Conservation (phyloP, 2,329 filamentous ascomycete species). For the Aplosporella prunicola region DNA sequence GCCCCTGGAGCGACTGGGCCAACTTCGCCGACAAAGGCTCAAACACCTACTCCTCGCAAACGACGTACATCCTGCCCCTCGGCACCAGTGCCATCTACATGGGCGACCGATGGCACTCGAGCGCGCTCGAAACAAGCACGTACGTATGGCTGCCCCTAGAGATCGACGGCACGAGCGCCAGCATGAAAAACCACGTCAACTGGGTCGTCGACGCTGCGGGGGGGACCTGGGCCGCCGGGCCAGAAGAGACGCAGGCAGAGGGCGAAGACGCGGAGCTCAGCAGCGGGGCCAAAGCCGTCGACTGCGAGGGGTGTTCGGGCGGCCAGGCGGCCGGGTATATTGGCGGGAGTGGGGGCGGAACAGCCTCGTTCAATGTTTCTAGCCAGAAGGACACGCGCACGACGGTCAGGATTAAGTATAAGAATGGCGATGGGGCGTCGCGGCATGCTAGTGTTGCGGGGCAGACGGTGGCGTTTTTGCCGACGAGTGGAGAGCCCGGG, state of each 20-base stretch:
- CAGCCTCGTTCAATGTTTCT: slow-evolving; percentile 41
- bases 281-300: slow-evolving; percentile 37
- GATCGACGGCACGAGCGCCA: slow-evolving; percentile 44
- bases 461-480: slow-evolving; percentile 47
- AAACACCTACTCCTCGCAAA: slow-evolving; percentile 53
- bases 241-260: slow-evolving; percentile 42
- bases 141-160: slow-evolving; percentile 57
- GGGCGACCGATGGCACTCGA: slow-evolving; percentile 56
- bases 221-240: slow-evolving; percentile 37
- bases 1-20: slow-evolving; percentile 53
- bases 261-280: slow-evolving; percentile 41
- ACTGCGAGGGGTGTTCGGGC: slow-evolving; percentile 53
- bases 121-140: slow-evolving; percentile 51
- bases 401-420: slow-evolving; percentile 47
- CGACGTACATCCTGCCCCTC: slow-evolving; percentile 47
- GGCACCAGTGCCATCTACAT: slow-evolving; percentile 47
- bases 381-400: slow-evolving; percentile 37
- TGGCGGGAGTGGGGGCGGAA: slow-evolving; percentile 40
- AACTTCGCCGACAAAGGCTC: slow-evolving; percentile 49
- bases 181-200: slow-evolving; percentile 42
- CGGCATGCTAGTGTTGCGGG: slow-evolving; percentile 43
- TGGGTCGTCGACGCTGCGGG: slow-evolving; percentile 43
- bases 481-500: slow-evolving; percentile 38
- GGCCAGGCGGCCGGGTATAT: slow-evolving; percentile 41
- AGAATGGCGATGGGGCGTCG: slow-evolving; percentile 46